Evolutionary conservation across 2,329 filamentous ascomycete species (phyloP).

Genomic region (Clonostachys rosea): DNA sequence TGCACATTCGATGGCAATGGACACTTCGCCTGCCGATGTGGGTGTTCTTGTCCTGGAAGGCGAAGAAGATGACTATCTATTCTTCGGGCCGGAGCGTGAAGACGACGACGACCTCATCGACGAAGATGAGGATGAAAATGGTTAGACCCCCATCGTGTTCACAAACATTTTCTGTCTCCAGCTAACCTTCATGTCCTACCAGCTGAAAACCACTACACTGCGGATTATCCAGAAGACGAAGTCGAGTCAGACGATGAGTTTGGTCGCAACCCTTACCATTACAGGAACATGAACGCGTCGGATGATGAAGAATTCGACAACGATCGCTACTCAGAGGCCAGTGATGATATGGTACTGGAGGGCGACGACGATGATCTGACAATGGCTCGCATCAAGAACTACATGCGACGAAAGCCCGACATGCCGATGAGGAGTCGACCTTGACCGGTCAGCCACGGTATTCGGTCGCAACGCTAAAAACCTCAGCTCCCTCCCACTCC

Average conservation of each 20-base stretch:
- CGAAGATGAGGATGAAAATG: conserved; percentile 63
- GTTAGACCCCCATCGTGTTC: conserved; percentile 25
- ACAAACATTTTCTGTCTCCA: neutral
- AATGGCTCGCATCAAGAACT: conserved; percentile 30
- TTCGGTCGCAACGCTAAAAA: neutral
- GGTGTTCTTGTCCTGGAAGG: conserved; percentile 53
- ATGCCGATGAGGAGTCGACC: neutral
- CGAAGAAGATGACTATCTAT: conserved; percentile 54
- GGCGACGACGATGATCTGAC: conserved; percentile 25
- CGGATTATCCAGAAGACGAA: conserved; percentile 79
- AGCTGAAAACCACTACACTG: conserved; percentile 75
- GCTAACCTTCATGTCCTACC: neutral
- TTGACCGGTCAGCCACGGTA: neutral
- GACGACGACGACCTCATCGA: conserved; percentile 56
- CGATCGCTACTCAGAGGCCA: conserved; percentile 21
- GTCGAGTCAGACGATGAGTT: conserved; percentile 59
- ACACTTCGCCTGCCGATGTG: conserved; percentile 43
- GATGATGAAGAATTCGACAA: conserved; percentile 50
- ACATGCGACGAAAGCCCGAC: conserved; percentile 19
- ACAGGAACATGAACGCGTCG: conserved; percentile 46
- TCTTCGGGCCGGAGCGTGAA: conserved; percentile 55
- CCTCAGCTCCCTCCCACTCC: no score
- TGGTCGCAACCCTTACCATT: conserved; percentile 49
- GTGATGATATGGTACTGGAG: conserved; percentile 28
- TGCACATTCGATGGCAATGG: conserved; percentile 39